A percentile compares a stretch with the other conserved stretches of the same genome.
Conservation (phyloP, 768 basidiomycete species). For the Crepidotus variabilis region DNA sequence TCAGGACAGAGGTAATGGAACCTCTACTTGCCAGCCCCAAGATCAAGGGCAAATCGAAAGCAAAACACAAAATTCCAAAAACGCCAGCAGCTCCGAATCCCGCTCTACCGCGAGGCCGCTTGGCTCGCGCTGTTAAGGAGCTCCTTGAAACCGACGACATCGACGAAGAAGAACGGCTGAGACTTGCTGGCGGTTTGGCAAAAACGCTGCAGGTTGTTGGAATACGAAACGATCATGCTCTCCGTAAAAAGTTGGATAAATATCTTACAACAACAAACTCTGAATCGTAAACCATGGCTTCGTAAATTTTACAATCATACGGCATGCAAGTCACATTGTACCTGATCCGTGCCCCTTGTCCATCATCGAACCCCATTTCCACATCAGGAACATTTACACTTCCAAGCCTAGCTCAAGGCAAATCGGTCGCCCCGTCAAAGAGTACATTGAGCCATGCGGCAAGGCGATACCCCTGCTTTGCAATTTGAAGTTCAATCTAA, state of each 20-base stretch:
- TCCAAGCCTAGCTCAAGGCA: slow-evolving; percentile 25
- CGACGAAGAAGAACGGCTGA: slow-evolving; percentile 40
- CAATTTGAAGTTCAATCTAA: slow-evolving; percentile 34
- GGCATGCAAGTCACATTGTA: neutral
- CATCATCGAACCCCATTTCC: too few relatives aligned
- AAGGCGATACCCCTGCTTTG: slow-evolving; percentile 41
- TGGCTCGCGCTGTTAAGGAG: slow-evolving; percentile 65
- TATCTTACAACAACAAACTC: slow-evolving; percentile 29
- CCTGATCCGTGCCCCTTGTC: neutral
- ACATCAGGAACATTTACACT: too few relatives aligned
- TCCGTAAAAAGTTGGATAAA: slow-evolving; percentile 67
- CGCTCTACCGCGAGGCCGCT: slow-evolving; percentile 58
- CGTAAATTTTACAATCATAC: too few relatives aligned
- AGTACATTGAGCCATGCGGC: slow-evolving; percentile 48
- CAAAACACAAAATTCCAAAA: slow-evolving; percentile 47
- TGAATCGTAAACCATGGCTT: neutral
- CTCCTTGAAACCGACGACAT: slow-evolving; percentile 52
- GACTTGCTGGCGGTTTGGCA: slow-evolving; percentile 48
- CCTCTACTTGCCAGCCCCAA: slow-evolving; percentile 68
- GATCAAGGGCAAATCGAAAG: slow-evolving; percentile 49
- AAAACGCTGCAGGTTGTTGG: slow-evolving; percentile 49
- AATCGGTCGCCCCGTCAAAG: slow-evolving; percentile 34
- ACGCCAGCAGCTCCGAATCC: slow-evolving; percentile 31
- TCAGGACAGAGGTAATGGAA: slow-evolving; percentile 70
- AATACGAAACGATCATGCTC: slow-evolving; percentile 58